Conservation (phyloP, 2,329 filamentous ascomycete species). For the Trichoderma koningiopsis region DNA sequence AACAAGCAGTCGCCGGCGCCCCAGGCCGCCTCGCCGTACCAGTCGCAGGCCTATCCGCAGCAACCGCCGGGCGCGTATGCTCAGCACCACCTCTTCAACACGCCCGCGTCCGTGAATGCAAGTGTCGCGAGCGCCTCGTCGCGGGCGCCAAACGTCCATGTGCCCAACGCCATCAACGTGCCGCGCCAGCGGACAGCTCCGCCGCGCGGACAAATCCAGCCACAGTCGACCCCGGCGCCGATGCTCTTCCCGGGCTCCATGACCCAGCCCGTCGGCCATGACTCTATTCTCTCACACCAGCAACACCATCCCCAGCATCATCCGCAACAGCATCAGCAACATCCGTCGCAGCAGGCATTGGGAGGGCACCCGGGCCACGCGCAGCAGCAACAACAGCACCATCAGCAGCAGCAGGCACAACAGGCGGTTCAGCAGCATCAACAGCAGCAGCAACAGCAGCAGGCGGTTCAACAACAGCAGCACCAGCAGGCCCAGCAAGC, state of each 20-base stretch:
- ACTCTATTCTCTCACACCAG: slow-evolving; percentile 48
- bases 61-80: slow-evolving; percentile 50
- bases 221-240: slow-evolving; percentile 42
- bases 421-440: slow-evolving; percentile 34
- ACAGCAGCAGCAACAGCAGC: background rate
- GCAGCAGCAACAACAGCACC: slow-evolving; percentile 38
- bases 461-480: slow-evolving; percentile 28
- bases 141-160: slow-evolving; percentile 47
- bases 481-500: slow-evolving; percentile 33
- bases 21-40: slow-evolving; percentile 58
- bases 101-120: slow-evolving; percentile 49
- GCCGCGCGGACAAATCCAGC: slow-evolving; percentile 50
- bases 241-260: slow-evolving; percentile 44
- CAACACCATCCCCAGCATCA: slow-evolving; percentile 38
- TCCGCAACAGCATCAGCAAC: slow-evolving; percentile 40
- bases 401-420: slow-evolving; percentile 35
- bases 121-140: slow-evolving; percentile 53
- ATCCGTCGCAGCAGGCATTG: slow-evolving; percentile 35
- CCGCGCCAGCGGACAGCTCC: slow-evolving; percentile 49
- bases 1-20: slow-evolving; percentile 59
- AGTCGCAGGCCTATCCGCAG: slow-evolving; percentile 56
- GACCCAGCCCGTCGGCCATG: slow-evolving; percentile 47
- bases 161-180: slow-evolving; percentile 51
- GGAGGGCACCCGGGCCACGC: slow-evolving; percentile 36
- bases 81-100: slow-evolving; percentile 53